Evolutionary conservation across 345 rosid genomes (phyloP), one percentile per base, ranked within the genome.

Genomic region (Gynandropsis gynandra): DNA sequence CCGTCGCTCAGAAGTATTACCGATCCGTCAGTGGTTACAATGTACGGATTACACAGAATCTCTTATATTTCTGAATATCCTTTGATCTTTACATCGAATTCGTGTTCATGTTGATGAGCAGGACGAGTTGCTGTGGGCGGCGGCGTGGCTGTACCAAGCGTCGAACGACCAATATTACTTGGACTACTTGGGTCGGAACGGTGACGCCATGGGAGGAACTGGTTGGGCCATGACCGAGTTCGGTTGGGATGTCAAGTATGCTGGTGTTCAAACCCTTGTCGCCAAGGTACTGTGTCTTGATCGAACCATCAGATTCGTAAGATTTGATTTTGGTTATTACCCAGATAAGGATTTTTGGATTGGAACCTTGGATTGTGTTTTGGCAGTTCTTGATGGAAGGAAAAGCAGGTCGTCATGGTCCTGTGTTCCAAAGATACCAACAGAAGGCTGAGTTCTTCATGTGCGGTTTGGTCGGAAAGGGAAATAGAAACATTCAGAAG

Each of bases 51-150:
- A 12, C 8, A 36, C 10, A 10, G 1, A 36, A 7, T n/a, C 4
- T 37, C 16, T 8, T 0, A 13, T 6, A 16, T 5, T 43, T 51
- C 31, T 36, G 37, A 37, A 67, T 17, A 31, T 37, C 32, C 17
- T 18, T 1, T 16, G 15, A 10, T 17, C 40, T 24, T 10, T 7
- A 10, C 46, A 21, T 54, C 6, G 19, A 21, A 16, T 11, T 41
- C n/a, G 5, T 34, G 21, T 40, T 58, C n/a, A 58, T 47, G 46
- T 18, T 10, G 17, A 46, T 1, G 33, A 24, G 19, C 72, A 92
- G 97, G 99, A 93, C 42, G 99, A 87, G 64, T 69, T 93, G 76
- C 68, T 93, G 0, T 93, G 97, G 97, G 95, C 97, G 19, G 93
- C 99, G 16, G 95, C 99, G 13, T 93, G 99, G 99, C 40, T 93